phyloP scores from a whole-genome alignment of 805 yeast species.

The Starmerella cellae region DNA sequence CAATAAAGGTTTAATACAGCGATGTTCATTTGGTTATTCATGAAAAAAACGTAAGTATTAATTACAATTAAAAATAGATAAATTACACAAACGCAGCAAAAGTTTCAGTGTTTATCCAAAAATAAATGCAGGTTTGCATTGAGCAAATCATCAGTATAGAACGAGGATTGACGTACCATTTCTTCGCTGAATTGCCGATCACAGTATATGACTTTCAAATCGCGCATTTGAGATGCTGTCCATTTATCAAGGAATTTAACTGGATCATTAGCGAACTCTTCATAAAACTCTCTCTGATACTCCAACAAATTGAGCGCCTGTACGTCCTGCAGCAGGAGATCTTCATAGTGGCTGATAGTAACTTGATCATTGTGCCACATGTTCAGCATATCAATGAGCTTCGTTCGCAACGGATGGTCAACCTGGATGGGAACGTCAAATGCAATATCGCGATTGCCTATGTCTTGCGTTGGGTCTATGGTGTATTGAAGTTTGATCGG shows the following conservation, averaged over 20 bases:
- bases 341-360: slow-evolving; percentile 33
- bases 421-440: slow-evolving; percentile 58
- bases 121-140: slow-evolving; percentile 68
- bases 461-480: slow-evolving; percentile 60
- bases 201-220: slow-evolving; percentile 72
- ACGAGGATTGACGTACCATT: slow-evolving; percentile 68
- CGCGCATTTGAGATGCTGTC: slow-evolving; percentile 67
- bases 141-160: slow-evolving; percentile 65
- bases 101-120: slow-evolving; percentile 32
- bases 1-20: neutral
- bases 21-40: too few relatives aligned
- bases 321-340: slow-evolving; percentile 34
- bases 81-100: neutral
- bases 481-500: slow-evolving; percentile 70
- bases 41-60: too few relatives aligned
- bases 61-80: neutral
- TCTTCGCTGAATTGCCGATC: slow-evolving; percentile 88
- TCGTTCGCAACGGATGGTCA: slow-evolving; percentile 29
- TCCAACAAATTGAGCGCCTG: slow-evolving; percentile 40
- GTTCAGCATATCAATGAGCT: slow-evolving; percentile 29
- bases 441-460: slow-evolving; percentile 62
- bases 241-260: slow-evolving; percentile 59
- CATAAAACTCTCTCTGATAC: slow-evolving; percentile 66
- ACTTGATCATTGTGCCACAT: slow-evolving; percentile 32
- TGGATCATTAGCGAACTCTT: slow-evolving; percentile 63